These are phyloP conservation scores for Pichia heedii DNA, from an alignment of 805 yeast species.

Conservation along the genomic window DNA sequence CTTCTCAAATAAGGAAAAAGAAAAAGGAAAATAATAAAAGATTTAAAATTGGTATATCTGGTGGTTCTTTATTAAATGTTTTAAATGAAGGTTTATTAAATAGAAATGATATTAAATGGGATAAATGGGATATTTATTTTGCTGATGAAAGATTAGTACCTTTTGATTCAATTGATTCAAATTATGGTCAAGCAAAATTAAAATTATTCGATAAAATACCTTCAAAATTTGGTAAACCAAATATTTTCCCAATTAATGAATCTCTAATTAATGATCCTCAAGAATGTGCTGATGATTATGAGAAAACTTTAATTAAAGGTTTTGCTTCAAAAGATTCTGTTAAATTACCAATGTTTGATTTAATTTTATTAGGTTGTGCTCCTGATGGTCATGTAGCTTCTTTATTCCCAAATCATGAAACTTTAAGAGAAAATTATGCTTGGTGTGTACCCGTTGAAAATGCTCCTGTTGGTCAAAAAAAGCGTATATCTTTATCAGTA, in stretches of 20 bases:
- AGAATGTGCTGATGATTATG: conserved; percentile 92
- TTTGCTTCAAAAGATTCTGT: conserved; percentile 97
- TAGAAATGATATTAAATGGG: conserved; percentile 71
- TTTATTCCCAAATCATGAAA: conserved; percentile 88
- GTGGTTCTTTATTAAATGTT: conserved; percentile 86
- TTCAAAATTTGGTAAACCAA: conserved; percentile 45
- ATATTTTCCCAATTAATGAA: conserved; percentile 78
- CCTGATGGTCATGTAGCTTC: conserved; percentile 98
- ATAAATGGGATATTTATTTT: conserved; percentile 90
- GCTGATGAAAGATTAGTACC: conserved; percentile 96
- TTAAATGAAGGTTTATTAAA: conserved; percentile 76
- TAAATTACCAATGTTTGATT: conserved; percentile 88
- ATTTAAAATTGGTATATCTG: conserved; percentile 85
- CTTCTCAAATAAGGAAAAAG: conserved; percentile 30
- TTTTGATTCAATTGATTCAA: conserved; percentile 70
- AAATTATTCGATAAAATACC: conserved; percentile 67
- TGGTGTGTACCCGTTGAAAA: conserved; percentile 93
- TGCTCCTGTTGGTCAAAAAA: conserved; percentile 82
- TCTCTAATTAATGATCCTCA: conserved; percentile 66
- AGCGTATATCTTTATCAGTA: conserved; percentile 81
- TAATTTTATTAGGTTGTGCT: conserved; percentile 89
- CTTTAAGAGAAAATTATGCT: conserved; percentile 79
- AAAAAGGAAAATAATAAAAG: conserved; percentile 55
- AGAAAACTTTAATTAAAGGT: conserved; percentile 73
- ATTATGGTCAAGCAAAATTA: conserved; percentile 82